These are phyloP conservation scores for Camellia sinensis DNA, from an alignment of 148 eudicot genomes.

Conservation along the genomic window DNA sequence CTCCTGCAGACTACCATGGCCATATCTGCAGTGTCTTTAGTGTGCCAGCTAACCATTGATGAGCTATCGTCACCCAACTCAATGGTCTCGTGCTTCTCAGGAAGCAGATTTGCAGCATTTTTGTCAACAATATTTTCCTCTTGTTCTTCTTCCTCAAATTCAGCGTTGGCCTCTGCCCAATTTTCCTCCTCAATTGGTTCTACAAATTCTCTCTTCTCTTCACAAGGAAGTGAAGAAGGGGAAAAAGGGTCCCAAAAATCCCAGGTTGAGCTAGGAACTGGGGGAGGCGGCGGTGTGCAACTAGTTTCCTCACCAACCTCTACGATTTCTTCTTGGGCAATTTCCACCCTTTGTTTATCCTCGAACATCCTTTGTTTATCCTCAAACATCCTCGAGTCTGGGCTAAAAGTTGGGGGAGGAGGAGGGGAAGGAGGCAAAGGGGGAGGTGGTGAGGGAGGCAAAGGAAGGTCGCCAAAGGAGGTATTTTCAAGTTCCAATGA, in stretches of 20 bases:
- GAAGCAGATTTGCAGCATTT: slow-evolving; percentile 21
- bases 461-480: slow-evolving; percentile 21
- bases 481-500: slow-evolving; percentile 51
- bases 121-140: slow-evolving; percentile 18
- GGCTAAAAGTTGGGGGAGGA: slow-evolving; percentile 75
- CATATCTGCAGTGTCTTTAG: slow-evolving; percentile 47
- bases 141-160: slow-evolving; percentile 58
- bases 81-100: slow-evolving; percentile 19
- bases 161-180: slow-evolving; percentile 69
- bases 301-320: slow-evolving; percentile 40
- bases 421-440: slow-evolving; percentile 82
- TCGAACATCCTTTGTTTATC: slow-evolving; percentile 28
- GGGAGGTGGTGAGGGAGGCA: slow-evolving; percentile 64
- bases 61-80: slow-evolving; percentile 46
- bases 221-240: slow-evolving; percentile 31
- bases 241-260: slow-evolving; percentile 53
- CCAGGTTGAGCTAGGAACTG: slow-evolving; percentile 41
- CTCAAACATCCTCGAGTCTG: slow-evolving; percentile 42
- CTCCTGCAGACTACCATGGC: slow-evolving; percentile 64
- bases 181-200: slow-evolving; percentile 63
- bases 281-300: slow-evolving; percentile 56
- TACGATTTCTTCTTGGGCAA: slow-evolving; percentile 46
- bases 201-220: slow-evolving; percentile 23
- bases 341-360: slow-evolving; percentile 16
- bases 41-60: slow-evolving; percentile 41